phyloP scores from a whole-genome alignment of 2,329 filamentous ascomycete genomes.

The Diaporthe capsici region DNA sequence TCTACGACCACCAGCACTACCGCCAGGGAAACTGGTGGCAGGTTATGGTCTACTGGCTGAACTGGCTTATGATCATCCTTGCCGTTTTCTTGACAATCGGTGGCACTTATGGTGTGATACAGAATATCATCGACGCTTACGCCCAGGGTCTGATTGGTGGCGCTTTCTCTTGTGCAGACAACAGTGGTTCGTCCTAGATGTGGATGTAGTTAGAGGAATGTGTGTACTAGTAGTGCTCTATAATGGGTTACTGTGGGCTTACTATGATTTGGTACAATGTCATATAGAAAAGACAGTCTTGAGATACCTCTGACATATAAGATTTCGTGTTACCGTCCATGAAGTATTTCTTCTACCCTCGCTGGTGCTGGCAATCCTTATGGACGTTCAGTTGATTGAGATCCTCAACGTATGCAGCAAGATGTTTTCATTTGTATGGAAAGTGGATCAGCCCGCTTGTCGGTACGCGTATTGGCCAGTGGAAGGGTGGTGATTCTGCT shows the following conservation, averaged over 20 bases:
- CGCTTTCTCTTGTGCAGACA: constrained; percentile 41
- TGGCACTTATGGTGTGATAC: constrained; percentile 40
- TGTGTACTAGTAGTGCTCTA: background rate
- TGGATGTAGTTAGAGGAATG: background rate
- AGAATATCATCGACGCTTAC: constrained; percentile 40
- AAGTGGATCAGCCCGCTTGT: too few relatives aligned
- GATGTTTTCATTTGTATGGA: too few relatives aligned
- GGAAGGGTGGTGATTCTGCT: too few relatives aligned
- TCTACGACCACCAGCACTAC: constrained; percentile 37
- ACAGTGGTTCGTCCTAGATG: constrained; percentile 30
- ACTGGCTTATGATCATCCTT: constrained; percentile 37
- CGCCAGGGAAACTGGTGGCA: constrained; percentile 23
- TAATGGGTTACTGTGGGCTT: background rate
- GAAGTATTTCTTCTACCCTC: accelerated
- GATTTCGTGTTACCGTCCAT: too few relatives aligned
- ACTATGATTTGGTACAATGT: too few relatives aligned
- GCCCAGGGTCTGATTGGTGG: constrained; percentile 35
- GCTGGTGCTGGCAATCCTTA: too few relatives aligned
- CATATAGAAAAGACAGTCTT: background rate
- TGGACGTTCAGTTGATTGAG: too few relatives aligned
- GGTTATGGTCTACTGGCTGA: constrained; percentile 28
- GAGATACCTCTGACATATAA: background rate
- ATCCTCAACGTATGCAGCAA: too few relatives aligned
- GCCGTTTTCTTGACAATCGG: constrained; percentile 40
- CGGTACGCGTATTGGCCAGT: too few relatives aligned